Evolutionary conservation across 148 eudicot genomes (phyloP), one percentile per base, ranked within the genome.

Genomic region (Bassia scoparia): DNA sequence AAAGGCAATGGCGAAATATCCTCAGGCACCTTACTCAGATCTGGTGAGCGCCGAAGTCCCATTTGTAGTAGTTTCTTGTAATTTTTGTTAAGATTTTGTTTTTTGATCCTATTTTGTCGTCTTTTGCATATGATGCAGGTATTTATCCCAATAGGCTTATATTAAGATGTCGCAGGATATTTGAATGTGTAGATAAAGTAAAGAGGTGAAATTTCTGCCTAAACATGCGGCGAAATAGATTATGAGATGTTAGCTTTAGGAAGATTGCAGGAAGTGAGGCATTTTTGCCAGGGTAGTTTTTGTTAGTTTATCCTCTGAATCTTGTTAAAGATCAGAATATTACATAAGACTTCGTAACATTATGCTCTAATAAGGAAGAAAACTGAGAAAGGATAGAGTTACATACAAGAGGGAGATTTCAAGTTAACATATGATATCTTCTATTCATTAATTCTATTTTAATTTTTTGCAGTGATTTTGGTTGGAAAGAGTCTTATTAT

Each of bases 211-310:
- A 10, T 84, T 77, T 78, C 56, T 83, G 38, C 43, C 90, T 0
- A 93, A 93, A 77, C 83, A 85, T 72, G 90, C 56, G 75, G 82
- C 27, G 82, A 81, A 74, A 87, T 93, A 56, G 83, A 93, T 79
- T 84, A 88, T 61, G 83, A 87, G 31, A 65, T 76, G 86, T 79
- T 93, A 73, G 86, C 89, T 59, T 4, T 54, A 55, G 97, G 97
- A 69, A 84, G 77, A 68, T 38, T 87, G 72, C 78, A 70, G 63
- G 98, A 91, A 83, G 83, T 88, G 52, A 79, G 95, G 31, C 93
- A 84, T 86, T 29, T 89, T 94, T 82, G 95, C 97, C 1, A 87
- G 98, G 81, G 79, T 89, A 56, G 89, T 91, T 48, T 94, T 89
- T 70, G 96, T 91, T 79, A 84, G 56, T 91, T 59, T 91, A 84